Conservation (phyloP, 495 filamentous ascomycete species). For the Usnea hakonensis region DNA sequence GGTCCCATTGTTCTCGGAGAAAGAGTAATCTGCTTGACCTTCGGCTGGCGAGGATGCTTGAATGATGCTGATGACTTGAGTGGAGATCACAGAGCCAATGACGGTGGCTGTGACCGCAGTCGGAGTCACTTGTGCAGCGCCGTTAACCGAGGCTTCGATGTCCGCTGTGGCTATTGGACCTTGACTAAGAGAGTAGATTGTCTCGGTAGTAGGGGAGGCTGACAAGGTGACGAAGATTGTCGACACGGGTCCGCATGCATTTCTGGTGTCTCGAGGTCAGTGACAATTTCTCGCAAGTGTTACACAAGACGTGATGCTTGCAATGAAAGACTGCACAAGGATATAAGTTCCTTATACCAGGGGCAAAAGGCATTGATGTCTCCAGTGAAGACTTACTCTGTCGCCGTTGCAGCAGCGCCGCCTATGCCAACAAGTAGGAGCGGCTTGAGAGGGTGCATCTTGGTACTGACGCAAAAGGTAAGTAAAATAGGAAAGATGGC, state of each 20-base stretch:
- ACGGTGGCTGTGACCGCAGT: conserved; percentile 9
- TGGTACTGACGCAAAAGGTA: conserved; percentile 9
- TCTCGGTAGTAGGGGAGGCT: conserved; percentile 16
- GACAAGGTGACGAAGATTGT: conserved; percentile 8
- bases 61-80: conserved; percentile 9
- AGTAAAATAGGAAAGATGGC: background rate
- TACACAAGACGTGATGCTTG: background rate
- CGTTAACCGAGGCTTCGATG: conserved; percentile 1
- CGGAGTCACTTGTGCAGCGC: conserved; percentile 7
- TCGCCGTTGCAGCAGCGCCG: conserved; percentile 2
- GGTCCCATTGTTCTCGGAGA: conserved; percentile 17
- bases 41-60: conserved; percentile 2
- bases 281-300: background rate
- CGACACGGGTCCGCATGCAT: conserved; percentile 7
- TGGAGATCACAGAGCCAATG: conserved; percentile 6
- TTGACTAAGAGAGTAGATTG: conserved; percentile 4
- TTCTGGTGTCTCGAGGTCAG: background rate
- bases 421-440: conserved; percentile 13
- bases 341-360: background rate
- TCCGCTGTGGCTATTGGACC: background rate
- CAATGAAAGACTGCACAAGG: background rate
- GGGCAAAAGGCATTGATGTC: background rate
- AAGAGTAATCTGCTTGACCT: conserved; percentile 13
- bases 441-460: conserved; percentile 6
- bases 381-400: conserved; percentile 1